Evolutionary conservation across 129 eudicot species (phyloP).

Genomic region (Centaurea solstitialis): DNA sequence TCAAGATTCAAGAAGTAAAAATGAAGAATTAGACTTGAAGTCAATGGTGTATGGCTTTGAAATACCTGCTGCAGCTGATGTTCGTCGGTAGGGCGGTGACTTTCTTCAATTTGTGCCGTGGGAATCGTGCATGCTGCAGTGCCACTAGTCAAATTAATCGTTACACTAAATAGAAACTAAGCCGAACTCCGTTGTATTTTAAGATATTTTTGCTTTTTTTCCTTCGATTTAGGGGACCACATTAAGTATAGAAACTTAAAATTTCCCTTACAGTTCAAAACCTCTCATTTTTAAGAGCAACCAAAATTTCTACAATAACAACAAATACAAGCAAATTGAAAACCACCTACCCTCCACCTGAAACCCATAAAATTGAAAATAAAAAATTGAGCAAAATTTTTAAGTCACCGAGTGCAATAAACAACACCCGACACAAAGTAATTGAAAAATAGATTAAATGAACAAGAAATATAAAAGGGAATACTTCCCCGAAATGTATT

Average conservation of each 20-base stretch:
- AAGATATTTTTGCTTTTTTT: not conserved
- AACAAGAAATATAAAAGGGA: not conserved
- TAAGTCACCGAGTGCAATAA: too few relatives aligned
- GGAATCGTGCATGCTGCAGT: not conserved
- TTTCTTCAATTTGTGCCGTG: not conserved
- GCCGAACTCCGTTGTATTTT: not conserved
- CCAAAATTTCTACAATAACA: slow-evolving; percentile 2
- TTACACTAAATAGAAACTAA: not conserved
- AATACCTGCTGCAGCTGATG: not conserved
- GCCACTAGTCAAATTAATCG: not conserved
- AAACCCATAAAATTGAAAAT: not conserved
- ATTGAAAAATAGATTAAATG: not conserved
- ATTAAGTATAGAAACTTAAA: not conserved
- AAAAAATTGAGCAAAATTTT: too few relatives aligned
- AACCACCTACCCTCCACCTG: not conserved
- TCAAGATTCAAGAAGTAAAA: not conserved
- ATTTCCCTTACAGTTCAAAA: not conserved
- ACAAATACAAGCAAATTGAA: not conserved
- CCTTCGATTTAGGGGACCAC: not conserved
- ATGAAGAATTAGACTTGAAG: not conserved
- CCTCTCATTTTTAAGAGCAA: not conserved
- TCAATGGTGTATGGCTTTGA: not conserved
- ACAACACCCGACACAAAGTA: not conserved
- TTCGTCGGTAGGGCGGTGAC: not conserved
- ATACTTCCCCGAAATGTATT: too few relatives aligned